A percentile compares a stretch with the other conserved stretches of the same genome.
These are phyloP conservation scores for Tetracladium setigerum DNA, from an alignment of 495 filamentous ascomycete genomes.

Conservation along the genomic window DNA sequence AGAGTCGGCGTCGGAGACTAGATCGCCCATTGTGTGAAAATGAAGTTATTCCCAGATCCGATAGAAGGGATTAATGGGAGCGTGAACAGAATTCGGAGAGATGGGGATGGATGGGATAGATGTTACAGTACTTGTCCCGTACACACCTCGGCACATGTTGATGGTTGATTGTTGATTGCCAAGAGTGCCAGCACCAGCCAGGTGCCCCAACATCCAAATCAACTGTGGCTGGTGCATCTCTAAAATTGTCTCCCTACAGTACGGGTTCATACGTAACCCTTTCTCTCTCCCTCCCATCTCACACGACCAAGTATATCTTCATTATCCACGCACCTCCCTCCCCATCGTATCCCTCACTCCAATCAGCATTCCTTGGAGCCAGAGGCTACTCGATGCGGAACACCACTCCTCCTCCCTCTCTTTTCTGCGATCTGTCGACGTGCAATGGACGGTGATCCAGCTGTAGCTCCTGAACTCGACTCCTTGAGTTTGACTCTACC, in stretches of 20 bases:
- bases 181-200: too few relatives aligned
- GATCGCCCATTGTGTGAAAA: constrained; percentile 16
- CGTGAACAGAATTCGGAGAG: too few relatives aligned
- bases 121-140: too few relatives aligned
- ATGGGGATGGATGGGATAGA: too few relatives aligned
- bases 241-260: too few relatives aligned
- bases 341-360: constrained; percentile 8
- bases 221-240: constrained; percentile 5
- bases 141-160: too few relatives aligned
- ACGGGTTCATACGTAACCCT: constrained; percentile 2
- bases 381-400: constrained; percentile 9
- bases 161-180: too few relatives aligned
- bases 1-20: constrained; percentile 11
- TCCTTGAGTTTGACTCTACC: constrained; percentile 76
- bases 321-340: constrained; percentile 9
- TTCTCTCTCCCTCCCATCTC: not conserved
- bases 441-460: constrained; percentile 74
- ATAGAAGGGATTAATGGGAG: too few relatives aligned
- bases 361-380: constrained; percentile 19
- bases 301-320: constrained; percentile 5
- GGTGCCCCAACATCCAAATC: too few relatives aligned
- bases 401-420: too few relatives aligned
- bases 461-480: constrained; percentile 75
- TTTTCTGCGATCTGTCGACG: constrained; percentile 31
- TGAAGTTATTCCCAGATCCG: too few relatives aligned